A percentile compares a stretch with the other conserved stretches of the same genome.
phyloP scores from a whole-genome alignment of 306 rosid species.

The Vigna angularis region DNA sequence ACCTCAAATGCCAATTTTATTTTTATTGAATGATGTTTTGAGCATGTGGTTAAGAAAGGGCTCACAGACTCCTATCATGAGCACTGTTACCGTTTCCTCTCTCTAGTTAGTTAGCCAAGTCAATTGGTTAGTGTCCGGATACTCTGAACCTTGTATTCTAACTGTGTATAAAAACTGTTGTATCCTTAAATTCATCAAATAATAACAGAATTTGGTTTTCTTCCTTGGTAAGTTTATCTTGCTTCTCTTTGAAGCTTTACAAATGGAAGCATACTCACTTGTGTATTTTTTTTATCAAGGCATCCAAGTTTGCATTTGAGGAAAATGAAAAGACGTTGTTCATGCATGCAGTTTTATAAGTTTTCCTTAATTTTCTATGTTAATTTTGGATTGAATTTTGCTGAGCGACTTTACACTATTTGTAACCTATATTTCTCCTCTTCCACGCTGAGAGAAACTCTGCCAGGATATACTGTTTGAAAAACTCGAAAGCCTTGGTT shows the following conservation, averaged over 20 bases:
- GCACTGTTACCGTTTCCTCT: too few relatives aligned
- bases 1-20: constrained; percentile 16
- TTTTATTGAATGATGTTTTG: not conserved
- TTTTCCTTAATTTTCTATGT: not conserved
- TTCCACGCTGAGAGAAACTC: not conserved
- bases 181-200: too few relatives aligned
- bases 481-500: not conserved
- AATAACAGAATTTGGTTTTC: too few relatives aligned
- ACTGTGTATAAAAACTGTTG: too few relatives aligned
- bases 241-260: too few relatives aligned
- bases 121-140: too few relatives aligned
- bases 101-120: too few relatives aligned
- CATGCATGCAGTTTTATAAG: constrained; percentile 2
- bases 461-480: not conserved
- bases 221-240: too few relatives aligned
- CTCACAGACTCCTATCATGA: too few relatives aligned
- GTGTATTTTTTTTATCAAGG: constrained; percentile 3
- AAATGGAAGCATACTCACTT: constrained; percentile 27
- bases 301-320: not conserved
- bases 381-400: constrained; percentile 14
- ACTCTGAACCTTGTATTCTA: too few relatives aligned
- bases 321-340: not conserved
- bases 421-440: constrained; percentile 2
- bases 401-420: not conserved
- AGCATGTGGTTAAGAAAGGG: too few relatives aligned